Base-by-base conservation (phyloP, 345 rosid genomes). In the Murraya paniculata region DNA sequence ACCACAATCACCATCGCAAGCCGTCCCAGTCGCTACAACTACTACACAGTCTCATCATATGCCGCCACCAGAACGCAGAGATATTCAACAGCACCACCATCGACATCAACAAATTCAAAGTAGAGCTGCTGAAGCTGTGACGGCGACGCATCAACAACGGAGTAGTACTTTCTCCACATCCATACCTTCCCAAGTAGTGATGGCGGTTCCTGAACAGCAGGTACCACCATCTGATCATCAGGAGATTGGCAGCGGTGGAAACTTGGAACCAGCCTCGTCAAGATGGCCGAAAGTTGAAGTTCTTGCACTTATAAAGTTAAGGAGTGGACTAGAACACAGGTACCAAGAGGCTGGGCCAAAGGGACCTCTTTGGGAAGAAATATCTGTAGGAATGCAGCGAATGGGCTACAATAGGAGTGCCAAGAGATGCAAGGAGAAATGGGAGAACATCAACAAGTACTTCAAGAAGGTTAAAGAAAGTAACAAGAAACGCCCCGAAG, bases 361-460 rank as follows among this genome's bases (percentile, higher is more conserved):
- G 75, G 97, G 93, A 75, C 95, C 94, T 39, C 70, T 93, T 38
- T 93, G 97, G 97, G 94, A 91, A 84, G 97, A 93, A 82, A 89
- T 91, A 41, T 90, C 95, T 5, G 77, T 84, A 0, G 89, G 88
- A 48, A 91, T 93, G 95, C 79, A 57, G 72, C 81, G 88, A 68
- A 78, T 86, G 84, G 98, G 98, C 0, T 92, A 90, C 85, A 89
- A 87, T 35, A 81, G 98, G 55, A 91, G 71, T 75, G 80, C 98
- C 2, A 93, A 93, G 70, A 81, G 97, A 81, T 93, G 98, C 81
- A 93, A 93, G 79, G 97, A 93, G 82, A 93, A 93, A 78, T 93
- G 98, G 98, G 98, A 93, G 80, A 93, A 93, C 79, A 93, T 93
- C 64, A 93, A 93, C 86, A 93, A 93, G 70, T 93, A 93, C 82